A percentile compares a stretch with the other conserved stretches of the same genome.
Conservation (phyloP, 345 rosid species). For the Reutealis trisperma region DNA sequence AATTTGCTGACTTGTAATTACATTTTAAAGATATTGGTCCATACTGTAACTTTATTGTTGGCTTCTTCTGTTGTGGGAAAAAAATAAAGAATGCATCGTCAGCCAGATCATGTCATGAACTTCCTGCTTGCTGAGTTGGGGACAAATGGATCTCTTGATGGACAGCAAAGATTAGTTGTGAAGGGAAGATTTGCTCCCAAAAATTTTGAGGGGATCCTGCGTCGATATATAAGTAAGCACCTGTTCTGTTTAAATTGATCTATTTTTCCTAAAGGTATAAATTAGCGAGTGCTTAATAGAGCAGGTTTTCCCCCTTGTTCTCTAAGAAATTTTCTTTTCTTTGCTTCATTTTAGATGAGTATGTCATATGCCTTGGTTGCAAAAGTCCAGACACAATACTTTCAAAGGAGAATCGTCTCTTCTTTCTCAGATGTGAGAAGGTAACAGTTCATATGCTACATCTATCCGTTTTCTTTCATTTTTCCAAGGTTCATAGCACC, state of each 20-base stretch:
- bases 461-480: neutral
- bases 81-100: conserved; percentile 77
- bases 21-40: too few relatives aligned
- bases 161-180: conserved; percentile 86
- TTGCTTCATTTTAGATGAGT: conserved; percentile 31
- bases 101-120: conserved; percentile 89
- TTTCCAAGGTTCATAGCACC: neutral
- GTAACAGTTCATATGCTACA: conserved; percentile 13
- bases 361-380: conserved; percentile 42
- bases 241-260: conserved; percentile 8
- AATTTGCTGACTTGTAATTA: too few relatives aligned
- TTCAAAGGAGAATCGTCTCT: conserved; percentile 41
- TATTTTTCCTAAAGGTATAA: neutral
- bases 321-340: neutral
- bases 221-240: conserved; percentile 82
- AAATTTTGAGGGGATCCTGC: conserved; percentile 81
- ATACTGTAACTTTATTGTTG: neutral
- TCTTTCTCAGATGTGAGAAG: conserved; percentile 43
- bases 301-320: neutral
- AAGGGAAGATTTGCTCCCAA: conserved; percentile 94
- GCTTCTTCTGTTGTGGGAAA: neutral
- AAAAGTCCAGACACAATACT: conserved; percentile 41
- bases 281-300: neutral
- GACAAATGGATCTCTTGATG: conserved; percentile 93
- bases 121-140: conserved; percentile 95